Base-by-base conservation (phyloP, 2,329 filamentous ascomycete genomes). In the Fusarium hainanense region DNA sequence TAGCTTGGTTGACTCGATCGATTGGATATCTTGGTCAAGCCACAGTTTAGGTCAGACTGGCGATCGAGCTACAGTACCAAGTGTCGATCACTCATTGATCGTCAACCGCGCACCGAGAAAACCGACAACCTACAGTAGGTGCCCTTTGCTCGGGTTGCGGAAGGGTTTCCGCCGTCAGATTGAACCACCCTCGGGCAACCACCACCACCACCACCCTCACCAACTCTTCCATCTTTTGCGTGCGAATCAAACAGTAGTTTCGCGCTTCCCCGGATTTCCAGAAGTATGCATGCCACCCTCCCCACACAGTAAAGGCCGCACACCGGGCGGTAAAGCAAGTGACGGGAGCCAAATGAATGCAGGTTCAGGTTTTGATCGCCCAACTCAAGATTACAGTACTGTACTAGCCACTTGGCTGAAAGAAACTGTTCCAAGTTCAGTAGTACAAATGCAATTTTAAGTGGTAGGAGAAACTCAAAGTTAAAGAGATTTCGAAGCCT, bases 241-340 rank as follows among this genome's bases (percentile, higher is more conserved):
- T 28, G 25, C 49, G 49, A 52, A 52, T 52, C 23, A 28, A 18
- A 28, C 18, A 13, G 49, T 52, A 37, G 34, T 25, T 52, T 52
- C n/a, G 20, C 49, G 49, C 34, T 68, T 70, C 67, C 68, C 68
- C 68, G 43, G 68, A 68, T 70, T 70, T 70, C 68, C 67, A 70
- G 67, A 70, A 70, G 51, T 47, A 54, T 70, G 68, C 68, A 70
- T 70, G 67, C 49, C 67, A 70, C 67, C 67, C 67, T 68, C 67
- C 67, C 47, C 63, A 57, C 52, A 37, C 57, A 41, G 25, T 37
- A 63, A 70, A 10, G 58, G 55, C 54, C 63, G 66, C 63, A 63
- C 67, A 63, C 54, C 50, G 54, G 68, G 62, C 52, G 51, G 63
- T 57, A 70, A 56, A 60, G 51, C 54, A 69, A 56, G 41, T 47